Conservation (phyloP, 1,139 yeast genomes). For the Geotrichum restrictum region DNA sequence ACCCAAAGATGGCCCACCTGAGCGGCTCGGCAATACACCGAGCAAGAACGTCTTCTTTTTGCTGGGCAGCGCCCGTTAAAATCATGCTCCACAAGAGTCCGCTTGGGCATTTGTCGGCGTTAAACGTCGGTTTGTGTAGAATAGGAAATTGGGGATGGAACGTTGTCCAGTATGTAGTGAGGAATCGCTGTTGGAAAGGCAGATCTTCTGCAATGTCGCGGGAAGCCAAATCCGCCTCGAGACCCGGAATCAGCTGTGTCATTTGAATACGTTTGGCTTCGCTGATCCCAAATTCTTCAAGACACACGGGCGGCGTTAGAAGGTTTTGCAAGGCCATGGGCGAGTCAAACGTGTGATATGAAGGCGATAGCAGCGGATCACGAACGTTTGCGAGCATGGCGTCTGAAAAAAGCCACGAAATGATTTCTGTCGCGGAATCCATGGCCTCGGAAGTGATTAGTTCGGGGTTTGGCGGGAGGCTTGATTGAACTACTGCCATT, state of each 20-base stretch:
- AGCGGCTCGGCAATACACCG: conserved; percentile 56
- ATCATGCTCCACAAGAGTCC: conserved; percentile 55
- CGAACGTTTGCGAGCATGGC: conserved; percentile 33
- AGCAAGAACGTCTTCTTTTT: conserved; percentile 41
- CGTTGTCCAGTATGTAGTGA: conserved; percentile 48
- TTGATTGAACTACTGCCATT: too few relatives aligned
- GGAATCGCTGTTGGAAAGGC: conserved; percentile 27
- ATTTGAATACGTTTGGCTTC: conserved; percentile 24
- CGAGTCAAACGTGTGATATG: conserved; percentile 33
- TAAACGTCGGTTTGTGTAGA: conserved; percentile 61
- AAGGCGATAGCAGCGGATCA: conserved; percentile 34
- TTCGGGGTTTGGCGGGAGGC: neutral
- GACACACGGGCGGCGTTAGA: conserved; percentile 38
- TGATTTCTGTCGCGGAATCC: conserved; percentile 26
- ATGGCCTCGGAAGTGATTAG: neutral
- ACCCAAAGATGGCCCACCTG: conserved; percentile 57
- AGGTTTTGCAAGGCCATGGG: conserved; percentile 40
- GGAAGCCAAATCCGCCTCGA: conserved; percentile 2
- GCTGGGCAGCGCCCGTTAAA: conserved; percentile 50
- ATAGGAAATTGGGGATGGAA: conserved; percentile 63
- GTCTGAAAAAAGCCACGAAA: conserved; percentile 40
- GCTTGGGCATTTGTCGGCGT: conserved; percentile 50
- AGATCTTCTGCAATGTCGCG: conserved; percentile 5
- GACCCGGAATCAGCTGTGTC: conserved; percentile 18
- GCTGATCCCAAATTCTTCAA: conserved; percentile 19